Base-by-base conservation (phyloP, 2,329 filamentous ascomycete genomes). In the Lasiodiplodia sp. region DNA sequence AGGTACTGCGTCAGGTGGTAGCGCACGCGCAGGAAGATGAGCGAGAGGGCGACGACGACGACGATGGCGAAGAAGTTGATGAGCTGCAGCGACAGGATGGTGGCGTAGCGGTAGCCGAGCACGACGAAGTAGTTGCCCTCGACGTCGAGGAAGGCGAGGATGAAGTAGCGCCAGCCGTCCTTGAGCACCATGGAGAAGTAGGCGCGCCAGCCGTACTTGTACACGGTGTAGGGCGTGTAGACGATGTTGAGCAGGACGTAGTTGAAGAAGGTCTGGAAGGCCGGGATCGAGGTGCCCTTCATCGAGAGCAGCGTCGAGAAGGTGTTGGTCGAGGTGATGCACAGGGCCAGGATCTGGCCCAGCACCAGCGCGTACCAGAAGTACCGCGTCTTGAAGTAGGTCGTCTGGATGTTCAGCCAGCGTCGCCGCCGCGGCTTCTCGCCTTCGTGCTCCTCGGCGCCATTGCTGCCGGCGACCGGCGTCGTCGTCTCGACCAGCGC, bases 21-120 rank as follows among this genome's bases (percentile, higher is more conserved):
- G 75, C 96, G 92, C 55, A 99, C 96, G 73, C 86, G 87, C 69
- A 99, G 88, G 74, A 97, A 85, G 71, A 90, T 72, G 82, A 97
- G 94, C 34, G 93, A 97, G 72, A 97, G 82, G 70, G 92, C 77
- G 23, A 98, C 93, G 25, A 99, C 96, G 71, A 95, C 90, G 63
- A 97, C 92, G 73, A 99, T 98, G 74, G 94, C 92, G 95, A 95
- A 98, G 83, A 98, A 98, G 86, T 97, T 97, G 82, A 99, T 93
- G 65, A 99, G 87, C 85, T 98, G 94, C 18, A 94, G 94, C 23
- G 92, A 96, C 60, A 98, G 86, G 74, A 97, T 91, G 75, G 94
- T 97, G 67, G 95, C 97, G 84, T 96, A 90, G 69, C 91, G 87
- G 83, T 98, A 99, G 5, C 95, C 96, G 62, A 97, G 86, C 63